Evolutionary conservation across 257 asterid species (phyloP).

Genomic region (Euphrasia confusa): DNA sequence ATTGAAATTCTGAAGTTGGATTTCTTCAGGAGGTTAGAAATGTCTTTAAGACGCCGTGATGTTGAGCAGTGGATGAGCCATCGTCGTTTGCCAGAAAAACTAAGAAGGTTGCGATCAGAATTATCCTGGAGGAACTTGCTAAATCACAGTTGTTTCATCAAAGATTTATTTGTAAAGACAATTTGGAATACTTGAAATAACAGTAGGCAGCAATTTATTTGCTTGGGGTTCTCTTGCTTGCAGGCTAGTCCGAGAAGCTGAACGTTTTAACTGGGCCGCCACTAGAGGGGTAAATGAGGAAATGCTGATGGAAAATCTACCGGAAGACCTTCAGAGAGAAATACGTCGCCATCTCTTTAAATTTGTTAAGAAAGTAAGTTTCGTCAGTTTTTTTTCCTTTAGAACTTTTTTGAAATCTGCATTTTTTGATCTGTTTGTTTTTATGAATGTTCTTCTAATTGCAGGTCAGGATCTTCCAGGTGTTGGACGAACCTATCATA

Average conservation of each 20-base stretch:
- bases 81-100: slow-evolving; percentile 69
- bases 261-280: slow-evolving; percentile 75
- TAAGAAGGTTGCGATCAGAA: slow-evolving; percentile 46
- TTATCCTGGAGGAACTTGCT: neutral
- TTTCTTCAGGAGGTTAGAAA: slow-evolving; percentile 63
- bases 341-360: slow-evolving; percentile 71
- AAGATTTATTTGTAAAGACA: neutral
- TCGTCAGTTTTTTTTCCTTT: neutral
- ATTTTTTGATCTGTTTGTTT: neutral
- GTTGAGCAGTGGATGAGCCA: slow-evolving; percentile 98
- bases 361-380: slow-evolving; percentile 61
- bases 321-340: slow-evolving; percentile 72
- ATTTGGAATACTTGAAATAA: neutral
- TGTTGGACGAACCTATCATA: slow-evolving; percentile 71
- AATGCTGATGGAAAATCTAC: slow-evolving; percentile 64
- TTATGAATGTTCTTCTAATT: slow-evolving; percentile 8
- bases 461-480: slow-evolving; percentile 76
- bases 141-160: neutral
- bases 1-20: neutral
- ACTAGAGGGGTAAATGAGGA: slow-evolving; percentile 76
- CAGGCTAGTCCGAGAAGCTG: slow-evolving; percentile 66
- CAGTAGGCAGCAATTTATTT: neutral
- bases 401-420: neutral
- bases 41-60: slow-evolving; percentile 82
- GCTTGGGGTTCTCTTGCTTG: slow-evolving; percentile 3